Base-by-base conservation (phyloP, 495 filamentous ascomycete genomes). In the Aspergillus funiculosus region DNA sequence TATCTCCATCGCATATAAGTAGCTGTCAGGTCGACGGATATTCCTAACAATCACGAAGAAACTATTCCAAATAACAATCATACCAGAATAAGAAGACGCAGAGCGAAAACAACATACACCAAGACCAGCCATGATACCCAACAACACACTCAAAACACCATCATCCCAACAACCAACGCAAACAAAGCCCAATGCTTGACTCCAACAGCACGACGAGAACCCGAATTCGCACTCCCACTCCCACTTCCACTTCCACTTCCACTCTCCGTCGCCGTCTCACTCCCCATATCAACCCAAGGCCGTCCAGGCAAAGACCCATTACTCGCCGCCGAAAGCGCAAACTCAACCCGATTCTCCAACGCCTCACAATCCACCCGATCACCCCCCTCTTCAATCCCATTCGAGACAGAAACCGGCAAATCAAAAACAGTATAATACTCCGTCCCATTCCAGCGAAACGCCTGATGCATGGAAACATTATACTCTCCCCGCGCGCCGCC, bases 381-480 rank as follows among this genome's bases (percentile, higher is more conserved):
- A 20, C 41, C 52, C 14, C 36, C 36, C 39, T 58, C 32, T 1
- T 55, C 31, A 48, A 85, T 84, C 34, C 66, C 66, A 51, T 85
- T 86, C n/a, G 79, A 81, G 37, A 85, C 75, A 3, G 71, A 71
- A 51, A 86, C 80, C 15, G 81, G 80, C 14, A 83, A 63, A 37
- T 85, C 75, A 46, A 83, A 85, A 39, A 85, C 74, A n/a, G 80
- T 82, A 60, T 83, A 85, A 46, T 76, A 72, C 32, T 83, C 72
- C 1, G 66, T 69, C 5, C 71, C 75, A 51, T 83, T 81, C 48
- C 81, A 66, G 17, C 79, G 72, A 56, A 81, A 84, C 42, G 73
- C 80, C 51, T 86, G 81, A 39, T 80, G 79, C 54, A 85, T 82
- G 7, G 79, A 81, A 56, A 85, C 77, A 66, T 83, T 73, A 39